phyloP scores from a whole-genome alignment of 83 land plant species.

The Picea abies region DNA sequence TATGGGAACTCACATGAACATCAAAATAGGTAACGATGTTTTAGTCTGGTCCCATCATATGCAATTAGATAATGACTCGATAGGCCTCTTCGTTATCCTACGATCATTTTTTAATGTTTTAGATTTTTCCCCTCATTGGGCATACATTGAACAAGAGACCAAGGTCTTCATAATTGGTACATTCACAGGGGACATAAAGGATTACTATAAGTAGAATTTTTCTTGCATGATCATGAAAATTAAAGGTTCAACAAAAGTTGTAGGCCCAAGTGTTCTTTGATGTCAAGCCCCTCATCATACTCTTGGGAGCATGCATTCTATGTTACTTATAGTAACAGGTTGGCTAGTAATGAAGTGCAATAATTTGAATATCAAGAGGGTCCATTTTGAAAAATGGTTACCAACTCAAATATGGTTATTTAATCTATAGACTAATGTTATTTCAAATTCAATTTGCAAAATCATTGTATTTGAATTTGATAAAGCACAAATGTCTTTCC shows the following conservation, averaged over 20 bases:
- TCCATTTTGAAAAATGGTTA: not conserved
- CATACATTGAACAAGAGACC: conserved; percentile 41
- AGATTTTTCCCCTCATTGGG: conserved; percentile 80
- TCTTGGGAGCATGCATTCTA: conserved; percentile 69
- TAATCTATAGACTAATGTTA: conserved; percentile 31
- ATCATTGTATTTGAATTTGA: conserved; percentile 27
- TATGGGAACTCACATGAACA: conserved; percentile 43
- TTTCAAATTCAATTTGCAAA: conserved; percentile 56
- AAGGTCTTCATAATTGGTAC: conserved; percentile 62
- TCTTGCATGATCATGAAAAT: conserved; percentile 14
- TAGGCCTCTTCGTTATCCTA: conserved; percentile 46
- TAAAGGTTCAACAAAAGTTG: conserved; percentile 66
- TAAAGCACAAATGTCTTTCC: conserved; percentile 22
- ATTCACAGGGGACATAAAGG: conserved; percentile 32
- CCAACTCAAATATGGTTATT: not conserved
- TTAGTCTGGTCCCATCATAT: conserved; percentile 40
- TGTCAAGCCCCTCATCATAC: conserved; percentile 68
- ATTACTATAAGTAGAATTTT: not conserved
- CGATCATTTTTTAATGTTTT: conserved; percentile 56
- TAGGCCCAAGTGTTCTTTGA: conserved; percentile 40
- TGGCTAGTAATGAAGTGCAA: conserved; percentile 70
- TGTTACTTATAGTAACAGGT: conserved; percentile 63
- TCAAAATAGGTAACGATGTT: conserved; percentile 36
- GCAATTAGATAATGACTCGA: conserved; percentile 47
- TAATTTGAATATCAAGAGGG: conserved; percentile 60